Percentiles rank a stretch among this genome's conserved stretches.
Evolutionary conservation across 1,139 yeast genomes (phyloP).

Genomic region (Komagataea norvegica): DNA sequence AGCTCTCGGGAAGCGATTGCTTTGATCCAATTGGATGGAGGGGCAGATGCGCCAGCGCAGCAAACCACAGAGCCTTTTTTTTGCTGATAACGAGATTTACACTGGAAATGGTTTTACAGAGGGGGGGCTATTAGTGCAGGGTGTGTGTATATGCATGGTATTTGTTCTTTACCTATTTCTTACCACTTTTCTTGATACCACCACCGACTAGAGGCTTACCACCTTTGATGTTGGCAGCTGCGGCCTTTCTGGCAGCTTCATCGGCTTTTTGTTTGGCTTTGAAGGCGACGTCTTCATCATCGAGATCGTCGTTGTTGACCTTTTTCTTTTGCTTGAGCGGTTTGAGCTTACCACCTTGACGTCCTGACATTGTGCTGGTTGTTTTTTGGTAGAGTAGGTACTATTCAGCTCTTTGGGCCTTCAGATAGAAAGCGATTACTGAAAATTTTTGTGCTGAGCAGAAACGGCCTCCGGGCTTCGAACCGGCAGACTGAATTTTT

Average conservation of each 20-base stretch:
- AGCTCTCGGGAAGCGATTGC: constrained; percentile 1
- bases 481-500: too few relatives aligned
- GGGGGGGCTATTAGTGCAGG: too few relatives aligned
- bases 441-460: too few relatives aligned
- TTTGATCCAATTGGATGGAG: constrained; percentile 8
- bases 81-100: too few relatives aligned
- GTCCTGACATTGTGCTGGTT: constrained; percentile 49
- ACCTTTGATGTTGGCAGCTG: constrained; percentile 81
- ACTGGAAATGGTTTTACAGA: too few relatives aligned
- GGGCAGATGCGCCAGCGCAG: constrained; percentile 1
- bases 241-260: constrained; percentile 85
- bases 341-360: constrained; percentile 63
- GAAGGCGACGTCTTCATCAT: constrained; percentile 86
- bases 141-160: neutral
- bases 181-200: constrained; percentile 88
- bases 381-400: neutral
- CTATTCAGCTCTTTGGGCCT: neutral
- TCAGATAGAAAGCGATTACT: too few relatives aligned
- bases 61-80: neutral
- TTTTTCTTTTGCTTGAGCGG: constrained; percentile 59
- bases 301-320: constrained; percentile 62
- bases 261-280: constrained; percentile 94
- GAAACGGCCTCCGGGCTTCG: too few relatives aligned
- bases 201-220: constrained; percentile 93
- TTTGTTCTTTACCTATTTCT: constrained; percentile 57